These are phyloP conservation scores for Wickerhamiella dianesei DNA, from an alignment of 805 yeast genomes.

Conservation along the genomic window DNA sequence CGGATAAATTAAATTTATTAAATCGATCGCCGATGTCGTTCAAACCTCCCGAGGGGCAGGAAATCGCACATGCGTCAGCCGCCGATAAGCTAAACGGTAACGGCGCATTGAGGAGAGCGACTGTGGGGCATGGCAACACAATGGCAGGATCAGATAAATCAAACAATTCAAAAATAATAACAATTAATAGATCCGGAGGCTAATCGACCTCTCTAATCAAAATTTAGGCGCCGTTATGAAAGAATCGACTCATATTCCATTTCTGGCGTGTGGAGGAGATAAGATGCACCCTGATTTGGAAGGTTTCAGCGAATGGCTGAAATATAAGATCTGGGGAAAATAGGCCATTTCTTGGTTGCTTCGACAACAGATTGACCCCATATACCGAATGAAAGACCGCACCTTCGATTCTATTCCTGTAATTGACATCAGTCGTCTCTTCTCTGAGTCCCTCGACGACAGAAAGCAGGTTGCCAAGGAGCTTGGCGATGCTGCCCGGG, in stretches of 20 bases:
- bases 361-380: background rate
- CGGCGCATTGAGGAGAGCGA: background rate
- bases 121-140: too few species aligned
- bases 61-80: too few species aligned
- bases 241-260: too few species aligned
- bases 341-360: background rate
- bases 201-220: too few species aligned
- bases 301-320: background rate
- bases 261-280: background rate
- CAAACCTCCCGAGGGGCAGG: too few species aligned
- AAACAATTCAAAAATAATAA: too few species aligned
- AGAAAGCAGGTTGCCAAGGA: constrained; percentile 13
- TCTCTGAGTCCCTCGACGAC: background rate
- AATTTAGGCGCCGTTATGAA: too few species aligned
- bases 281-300: background rate
- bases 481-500: constrained; percentile 35
- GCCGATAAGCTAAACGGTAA: background rate
- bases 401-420: constrained; percentile 5
- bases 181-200: too few species aligned
- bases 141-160: background rate
- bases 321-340: background rate
- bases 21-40: too few species aligned
- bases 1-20: too few species aligned
- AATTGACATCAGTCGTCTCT: constrained; percentile 8
- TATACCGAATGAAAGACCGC: background rate